phyloP scores from a whole-genome alignment of 805 yeast species.

The Zygosaccharomyces bisporus region DNA sequence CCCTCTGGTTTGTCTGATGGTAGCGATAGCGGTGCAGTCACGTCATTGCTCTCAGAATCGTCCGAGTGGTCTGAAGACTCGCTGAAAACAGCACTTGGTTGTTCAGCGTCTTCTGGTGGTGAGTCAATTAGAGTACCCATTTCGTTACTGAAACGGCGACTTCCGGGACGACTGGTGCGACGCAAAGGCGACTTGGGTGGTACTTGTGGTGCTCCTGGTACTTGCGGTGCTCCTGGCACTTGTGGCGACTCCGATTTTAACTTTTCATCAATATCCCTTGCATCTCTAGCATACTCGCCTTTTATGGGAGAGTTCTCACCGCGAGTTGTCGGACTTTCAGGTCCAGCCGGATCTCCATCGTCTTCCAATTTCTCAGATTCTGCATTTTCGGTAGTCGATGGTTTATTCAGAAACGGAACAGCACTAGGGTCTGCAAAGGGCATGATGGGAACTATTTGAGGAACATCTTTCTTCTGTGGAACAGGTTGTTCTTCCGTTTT shows the following conservation, averaged over 20 bases:
- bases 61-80: neutral
- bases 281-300: neutral
- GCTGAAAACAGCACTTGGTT: neutral
- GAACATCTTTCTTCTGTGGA: constrained; percentile 13
- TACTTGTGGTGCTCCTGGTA: constrained; percentile 18
- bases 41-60: neutral
- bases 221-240: constrained; percentile 1
- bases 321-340: constrained; percentile 6
- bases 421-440: constrained; percentile 46
- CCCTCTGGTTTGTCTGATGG: neutral
- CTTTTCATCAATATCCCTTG: neutral
- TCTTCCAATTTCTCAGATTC: neutral
- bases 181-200: constrained; percentile 14
- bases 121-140: neutral
- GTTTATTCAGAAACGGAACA: constrained; percentile 26
- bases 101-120: neutral
- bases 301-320: neutral
- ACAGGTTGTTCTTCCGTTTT: constrained; percentile 21
- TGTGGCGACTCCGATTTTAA: too few species aligned
- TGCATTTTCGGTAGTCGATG: constrained; percentile 8
- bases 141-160: neutral
- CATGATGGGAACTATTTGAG: constrained; percentile 48
- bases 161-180: neutral
- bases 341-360: neutral
- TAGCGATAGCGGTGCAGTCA: neutral